Evolutionary conservation across 2,329 filamentous ascomycete genomes (phyloP).

Genomic region (Colletotrichum endophyticum): DNA sequence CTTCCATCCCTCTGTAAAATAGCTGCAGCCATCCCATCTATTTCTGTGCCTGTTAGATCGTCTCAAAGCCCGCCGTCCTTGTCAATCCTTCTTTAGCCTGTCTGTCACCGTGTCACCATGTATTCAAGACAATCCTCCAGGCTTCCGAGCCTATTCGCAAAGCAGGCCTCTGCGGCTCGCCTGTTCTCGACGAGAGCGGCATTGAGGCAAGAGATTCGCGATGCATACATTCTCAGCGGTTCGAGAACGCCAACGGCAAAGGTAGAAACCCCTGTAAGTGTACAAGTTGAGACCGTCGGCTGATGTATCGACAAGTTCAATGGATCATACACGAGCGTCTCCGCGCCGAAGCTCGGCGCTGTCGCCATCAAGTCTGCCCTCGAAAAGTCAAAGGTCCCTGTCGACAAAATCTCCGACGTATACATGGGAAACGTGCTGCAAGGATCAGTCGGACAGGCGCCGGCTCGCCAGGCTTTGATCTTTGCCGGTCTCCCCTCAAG

Average conservation of each 20-base stretch:
- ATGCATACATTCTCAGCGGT: slow-evolving; percentile 93
- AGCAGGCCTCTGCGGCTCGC: slow-evolving; percentile 44
- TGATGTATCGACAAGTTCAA: slow-evolving; percentile 74
- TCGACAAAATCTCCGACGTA: slow-evolving; percentile 83
- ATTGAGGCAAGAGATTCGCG: slow-evolving; percentile 73
- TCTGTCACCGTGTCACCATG: slow-evolving; percentile 29
- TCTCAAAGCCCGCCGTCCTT: background rate
- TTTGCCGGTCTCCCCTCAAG: slow-evolving; percentile 84
- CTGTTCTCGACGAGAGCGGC: slow-evolving; percentile 50
- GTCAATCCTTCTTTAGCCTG: background rate
- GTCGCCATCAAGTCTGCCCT: slow-evolving; percentile 91
- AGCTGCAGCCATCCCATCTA: slow-evolving; percentile 4
- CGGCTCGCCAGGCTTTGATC: slow-evolving; percentile 87
- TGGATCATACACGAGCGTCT: slow-evolving; percentile 82
- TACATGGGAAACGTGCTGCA: slow-evolving; percentile 98
- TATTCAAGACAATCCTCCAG: slow-evolving; percentile 35
- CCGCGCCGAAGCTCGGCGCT: slow-evolving; percentile 88
- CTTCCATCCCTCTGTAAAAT: slow-evolving; percentile 5
- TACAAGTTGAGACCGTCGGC: background rate
- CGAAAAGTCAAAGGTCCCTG: slow-evolving; percentile 82
- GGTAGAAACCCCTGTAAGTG: slow-evolving; percentile 49
- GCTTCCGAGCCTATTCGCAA: slow-evolving; percentile 38
- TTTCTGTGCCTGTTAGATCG: background rate
- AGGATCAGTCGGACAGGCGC: slow-evolving; percentile 84
- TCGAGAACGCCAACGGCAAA: slow-evolving; percentile 89